Evolutionary conservation across 805 yeast genomes (phyloP), one percentile per base, ranked within the genome.

Genomic region (Komagataella mondaviorum): DNA sequence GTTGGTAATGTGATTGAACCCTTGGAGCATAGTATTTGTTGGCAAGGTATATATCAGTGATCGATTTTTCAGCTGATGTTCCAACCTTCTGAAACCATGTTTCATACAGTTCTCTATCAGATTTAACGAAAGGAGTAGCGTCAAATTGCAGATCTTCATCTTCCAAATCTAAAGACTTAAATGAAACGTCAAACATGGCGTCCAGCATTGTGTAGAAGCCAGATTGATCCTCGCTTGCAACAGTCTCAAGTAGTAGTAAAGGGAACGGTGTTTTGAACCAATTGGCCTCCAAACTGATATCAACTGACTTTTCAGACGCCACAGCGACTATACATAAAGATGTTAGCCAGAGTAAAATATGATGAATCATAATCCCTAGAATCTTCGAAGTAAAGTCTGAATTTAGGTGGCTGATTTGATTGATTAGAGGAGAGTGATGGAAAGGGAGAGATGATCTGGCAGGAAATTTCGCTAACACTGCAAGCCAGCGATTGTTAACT

Each of bases 1-100:
- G 69, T 50, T 74, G 72, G 59, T 72, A 83, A 51, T 86, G 86
- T 1, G 89, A 68, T 59, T 80, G 78, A 24, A 88, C 71, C 48
- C 81, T 69, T 3, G 96, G 88, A 1, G 86, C 67, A 51, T 72
- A 63, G 30, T 72, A 64, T 48, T 80, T 74, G 51, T 76, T 63
- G 0, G 73, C 73, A 39, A 80, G 55, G 44, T 75, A 65, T 39
- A 77, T 65, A 53, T 76, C 69, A 6, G 74, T 62, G 30, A 75
- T 17, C 3, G 54, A 48, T 30, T 46, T 48, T 7, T 20, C 45
- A 20, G 54, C 57, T 1, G 52, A 36, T 1, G 57, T 44, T 3
- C 50, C 51, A 16, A 57, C 47, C 23, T 65, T 30, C 1, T 54
- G 49, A 2, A 53, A 30, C 12, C 65, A 63, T 45, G 51, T 55